Conservation (phyloP, 2,329 filamentous ascomycete species). For the Colletotrichum godetiae region DNA sequence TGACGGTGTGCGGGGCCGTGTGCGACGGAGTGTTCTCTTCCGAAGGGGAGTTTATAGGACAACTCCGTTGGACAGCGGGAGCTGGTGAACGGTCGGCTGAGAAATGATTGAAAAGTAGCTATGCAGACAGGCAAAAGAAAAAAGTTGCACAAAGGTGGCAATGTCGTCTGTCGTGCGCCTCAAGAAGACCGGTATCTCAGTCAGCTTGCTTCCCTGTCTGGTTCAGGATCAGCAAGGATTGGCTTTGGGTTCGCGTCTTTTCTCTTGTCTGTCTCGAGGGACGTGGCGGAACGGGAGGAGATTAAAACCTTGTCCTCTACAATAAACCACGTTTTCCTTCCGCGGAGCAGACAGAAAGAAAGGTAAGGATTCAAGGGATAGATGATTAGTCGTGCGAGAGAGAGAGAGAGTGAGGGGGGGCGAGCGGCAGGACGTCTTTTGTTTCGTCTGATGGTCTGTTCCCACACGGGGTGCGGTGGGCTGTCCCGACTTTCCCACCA, state of each 20-base stretch:
- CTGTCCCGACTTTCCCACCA: not conserved
- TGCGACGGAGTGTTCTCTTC: not conserved
- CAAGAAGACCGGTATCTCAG: not conserved
- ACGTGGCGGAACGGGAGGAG: not conserved
- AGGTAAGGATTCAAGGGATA: not conserved
- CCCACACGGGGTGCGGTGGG: not conserved
- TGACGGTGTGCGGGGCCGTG: not conserved
- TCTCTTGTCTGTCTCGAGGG: not conserved
- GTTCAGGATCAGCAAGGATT: constrained; percentile 13
- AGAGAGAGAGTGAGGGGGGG: not conserved
- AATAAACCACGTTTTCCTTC: not conserved
- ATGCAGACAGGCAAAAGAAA: not conserved
- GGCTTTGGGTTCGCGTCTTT: not conserved
- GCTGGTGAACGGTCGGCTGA: not conserved
- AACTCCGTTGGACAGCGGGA: not conserved
- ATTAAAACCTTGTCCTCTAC: constrained; percentile 1
- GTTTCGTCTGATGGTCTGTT: constrained; percentile 33
- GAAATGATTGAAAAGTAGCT: not conserved
- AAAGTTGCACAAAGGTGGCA: not conserved
- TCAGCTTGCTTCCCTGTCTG: constrained; percentile 27
- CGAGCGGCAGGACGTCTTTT: constrained; percentile 4
- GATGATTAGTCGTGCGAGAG: not conserved
- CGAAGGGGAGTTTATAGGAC: not conserved
- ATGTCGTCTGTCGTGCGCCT: not conserved
- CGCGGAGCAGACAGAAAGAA: too few relatives aligned